phyloP scores from a whole-genome alignment of 2,329 filamentous ascomycete genomes.

The Penicillium digitatum region DNA sequence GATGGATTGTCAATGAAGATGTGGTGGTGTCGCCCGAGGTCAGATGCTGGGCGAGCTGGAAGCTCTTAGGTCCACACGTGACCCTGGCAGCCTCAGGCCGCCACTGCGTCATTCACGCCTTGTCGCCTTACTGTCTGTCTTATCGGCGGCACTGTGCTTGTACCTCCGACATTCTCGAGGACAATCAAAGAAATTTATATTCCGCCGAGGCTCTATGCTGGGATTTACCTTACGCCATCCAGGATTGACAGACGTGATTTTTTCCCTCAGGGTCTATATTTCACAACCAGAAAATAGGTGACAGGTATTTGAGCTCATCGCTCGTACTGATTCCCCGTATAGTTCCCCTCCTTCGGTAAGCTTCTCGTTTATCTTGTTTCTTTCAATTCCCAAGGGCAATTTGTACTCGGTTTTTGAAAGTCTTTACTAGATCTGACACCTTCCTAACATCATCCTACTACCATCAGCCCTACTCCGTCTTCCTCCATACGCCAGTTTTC shows the following conservation, averaged over 20 bases:
- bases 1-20: conserved; percentile 16
- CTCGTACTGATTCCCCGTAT: conserved; percentile 9
- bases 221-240: neutral
- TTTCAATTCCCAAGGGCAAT: neutral
- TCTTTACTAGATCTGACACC: neutral
- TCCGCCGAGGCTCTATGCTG: neutral
- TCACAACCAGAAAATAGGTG: neutral
- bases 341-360: conserved; percentile 22
- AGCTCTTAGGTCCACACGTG: conserved; percentile 25
- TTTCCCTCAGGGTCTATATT: neutral
- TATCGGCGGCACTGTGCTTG: neutral
- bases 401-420: neutral
- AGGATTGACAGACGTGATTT: neutral
- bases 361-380: neutral
- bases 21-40: conserved; percentile 18
- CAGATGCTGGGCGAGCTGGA: conserved; percentile 18
- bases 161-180: conserved; percentile 1
- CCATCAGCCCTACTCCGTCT: neutral
- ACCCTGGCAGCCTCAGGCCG: conserved; percentile 13
- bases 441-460: neutral
- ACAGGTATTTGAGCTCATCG: neutral
- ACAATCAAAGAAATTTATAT: neutral
- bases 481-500: neutral
- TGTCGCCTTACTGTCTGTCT: conserved; percentile 12
- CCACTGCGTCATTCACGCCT: conserved; percentile 16